Percentiles rank a stretch among this genome's conserved stretches.
phyloP scores from a whole-genome alignment of 257 asterid genomes.

The Leptodermis oblonga region DNA sequence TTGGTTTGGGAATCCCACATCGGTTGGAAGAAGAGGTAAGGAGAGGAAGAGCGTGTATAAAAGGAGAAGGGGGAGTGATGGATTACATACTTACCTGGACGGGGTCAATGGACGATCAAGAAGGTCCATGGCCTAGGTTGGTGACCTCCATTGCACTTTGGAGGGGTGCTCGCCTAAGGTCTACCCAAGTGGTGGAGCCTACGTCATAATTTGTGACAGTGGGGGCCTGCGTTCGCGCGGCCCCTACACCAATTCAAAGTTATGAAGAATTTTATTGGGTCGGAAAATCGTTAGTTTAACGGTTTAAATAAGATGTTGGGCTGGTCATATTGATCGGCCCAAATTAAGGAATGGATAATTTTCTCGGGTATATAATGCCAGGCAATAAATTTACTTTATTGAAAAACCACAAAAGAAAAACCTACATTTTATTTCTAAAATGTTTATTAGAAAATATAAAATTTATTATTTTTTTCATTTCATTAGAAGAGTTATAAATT shows the following conservation, averaged over 20 bases:
- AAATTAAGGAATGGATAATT: too few relatives aligned
- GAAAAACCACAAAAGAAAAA: too few relatives aligned
- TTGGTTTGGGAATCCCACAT: background rate
- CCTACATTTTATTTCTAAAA: too few relatives aligned
- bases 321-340: too few relatives aligned
- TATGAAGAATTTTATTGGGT: too few relatives aligned
- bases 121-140: constrained; percentile 25
- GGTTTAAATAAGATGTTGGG: too few relatives aligned
- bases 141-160: constrained; percentile 25
- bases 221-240: constrained; percentile 15
- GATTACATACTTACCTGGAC: constrained; percentile 15
- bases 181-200: constrained; percentile 13
- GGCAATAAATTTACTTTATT: too few relatives aligned
- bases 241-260: background rate
- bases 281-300: too few relatives aligned
- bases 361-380: too few relatives aligned
- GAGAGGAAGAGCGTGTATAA: background rate
- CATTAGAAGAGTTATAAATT: too few relatives aligned
- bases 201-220: constrained; percentile 1
- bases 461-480: too few relatives aligned
- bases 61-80: background rate
- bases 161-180: constrained; percentile 23
- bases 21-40: background rate
- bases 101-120: constrained; percentile 21
- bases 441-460: too few relatives aligned